These are phyloP conservation scores for Gentiana straminea DNA, from an alignment of 257 asterid genomes.

Conservation along the genomic window DNA sequence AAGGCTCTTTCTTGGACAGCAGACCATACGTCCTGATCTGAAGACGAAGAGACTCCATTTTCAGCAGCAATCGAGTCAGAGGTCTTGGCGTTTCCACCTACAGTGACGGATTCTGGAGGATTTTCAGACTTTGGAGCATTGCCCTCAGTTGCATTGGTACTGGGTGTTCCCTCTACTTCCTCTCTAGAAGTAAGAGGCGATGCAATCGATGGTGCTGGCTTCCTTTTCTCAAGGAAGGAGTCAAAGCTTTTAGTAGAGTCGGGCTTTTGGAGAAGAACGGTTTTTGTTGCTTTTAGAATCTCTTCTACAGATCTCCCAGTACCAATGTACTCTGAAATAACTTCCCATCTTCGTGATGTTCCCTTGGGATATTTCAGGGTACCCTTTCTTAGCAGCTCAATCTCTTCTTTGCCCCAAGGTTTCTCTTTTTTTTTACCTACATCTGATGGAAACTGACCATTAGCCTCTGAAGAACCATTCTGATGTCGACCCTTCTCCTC, in stretches of 20 bases:
- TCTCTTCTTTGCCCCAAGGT: constrained; percentile 81
- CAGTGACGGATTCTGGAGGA: constrained; percentile 19
- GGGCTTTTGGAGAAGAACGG: constrained; percentile 92
- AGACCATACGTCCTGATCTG: constrained; percentile 73
- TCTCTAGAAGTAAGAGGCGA: constrained; percentile 88
- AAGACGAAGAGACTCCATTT: constrained; percentile 31
- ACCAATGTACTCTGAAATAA: constrained; percentile 82
- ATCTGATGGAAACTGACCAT: constrained; percentile 23
- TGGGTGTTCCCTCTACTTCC: constrained; percentile 30
- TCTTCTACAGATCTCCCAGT: constrained; percentile 85
- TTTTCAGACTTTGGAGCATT: constrained; percentile 18
- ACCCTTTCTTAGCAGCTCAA: constrained; percentile 87
- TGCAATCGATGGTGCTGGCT: constrained; percentile 58
- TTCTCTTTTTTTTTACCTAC: constrained; percentile 49
- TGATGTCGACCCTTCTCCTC: constrained; percentile 29
- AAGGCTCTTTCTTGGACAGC: constrained; percentile 74
- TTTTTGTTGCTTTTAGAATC: constrained; percentile 91
- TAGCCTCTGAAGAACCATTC: constrained; percentile 42
- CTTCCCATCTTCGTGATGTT: constrained; percentile 96
- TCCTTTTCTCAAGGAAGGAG: constrained; percentile 91
- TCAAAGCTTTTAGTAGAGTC: constrained; percentile 88
- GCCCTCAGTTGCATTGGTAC: constrained; percentile 21
- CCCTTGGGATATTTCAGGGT: constrained; percentile 89
- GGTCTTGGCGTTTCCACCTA: constrained; percentile 19
- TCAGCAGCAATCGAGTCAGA: constrained; percentile 19